Percentiles rank a stretch among this genome's conserved stretches.
Conservation (phyloP, 2,329 filamentous ascomycete genomes). For the Thelonectria rubi region DNA sequence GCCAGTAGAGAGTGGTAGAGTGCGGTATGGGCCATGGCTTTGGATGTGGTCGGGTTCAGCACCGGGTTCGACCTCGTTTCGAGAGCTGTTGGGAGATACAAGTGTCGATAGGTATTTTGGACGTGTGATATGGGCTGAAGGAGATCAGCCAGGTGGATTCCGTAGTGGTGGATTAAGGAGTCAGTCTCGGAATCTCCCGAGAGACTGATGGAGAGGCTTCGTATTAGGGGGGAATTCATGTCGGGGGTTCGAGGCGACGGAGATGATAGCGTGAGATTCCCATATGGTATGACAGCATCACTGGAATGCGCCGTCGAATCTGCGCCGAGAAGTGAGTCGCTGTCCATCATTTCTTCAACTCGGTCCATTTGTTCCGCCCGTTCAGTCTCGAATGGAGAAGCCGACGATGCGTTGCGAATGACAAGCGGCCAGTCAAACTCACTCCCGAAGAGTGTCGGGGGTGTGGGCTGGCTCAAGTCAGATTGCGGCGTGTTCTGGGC, state of each 20-base stretch:
- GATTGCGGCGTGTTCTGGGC: neutral
- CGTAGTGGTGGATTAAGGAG: conserved; percentile 24
- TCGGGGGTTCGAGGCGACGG: neutral
- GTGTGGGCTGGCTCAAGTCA: neutral
- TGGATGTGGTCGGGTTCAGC: conserved; percentile 9
- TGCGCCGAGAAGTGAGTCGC: neutral
- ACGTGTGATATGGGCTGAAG: conserved; percentile 23
- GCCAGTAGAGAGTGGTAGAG: conserved; percentile 22
- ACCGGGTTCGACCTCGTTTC: conserved; percentile 8
- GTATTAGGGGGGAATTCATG: neutral
- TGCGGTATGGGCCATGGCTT: conserved; percentile 21
- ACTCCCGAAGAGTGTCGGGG: neutral
- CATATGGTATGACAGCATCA: neutral
- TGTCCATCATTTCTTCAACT: neutral
- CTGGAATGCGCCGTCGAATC: neutral
- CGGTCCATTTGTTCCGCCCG: neutral
- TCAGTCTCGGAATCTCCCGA: conserved; percentile 14
- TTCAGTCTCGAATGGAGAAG: neutral
- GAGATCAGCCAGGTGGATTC: conserved; percentile 24
- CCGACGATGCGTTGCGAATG: neutral
- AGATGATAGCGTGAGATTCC: neutral
- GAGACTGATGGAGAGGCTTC: conserved; percentile 3
- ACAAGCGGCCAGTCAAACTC: neutral
- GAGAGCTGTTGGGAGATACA: conserved; percentile 23
- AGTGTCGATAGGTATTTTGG: conserved; percentile 22